These are phyloP conservation scores for Camellia granthamiana DNA, from an alignment of 148 eudicot species.

Conservation along the genomic window DNA sequence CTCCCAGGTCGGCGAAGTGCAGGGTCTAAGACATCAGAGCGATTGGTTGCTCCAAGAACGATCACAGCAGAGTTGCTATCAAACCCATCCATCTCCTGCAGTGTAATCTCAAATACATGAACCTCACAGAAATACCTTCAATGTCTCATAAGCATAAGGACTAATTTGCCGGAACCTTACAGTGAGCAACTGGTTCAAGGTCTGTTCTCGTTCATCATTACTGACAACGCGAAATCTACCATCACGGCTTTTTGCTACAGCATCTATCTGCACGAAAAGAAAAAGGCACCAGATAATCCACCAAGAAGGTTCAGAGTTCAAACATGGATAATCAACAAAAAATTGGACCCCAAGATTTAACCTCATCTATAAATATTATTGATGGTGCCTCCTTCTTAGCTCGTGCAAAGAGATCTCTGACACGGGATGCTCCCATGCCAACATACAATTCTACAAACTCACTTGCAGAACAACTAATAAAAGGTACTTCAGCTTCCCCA, in stretches of 20 bases:
- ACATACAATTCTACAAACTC: conserved; percentile 96
- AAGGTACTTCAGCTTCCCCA: conserved; percentile 98
- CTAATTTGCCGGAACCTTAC: conserved; percentile 31
- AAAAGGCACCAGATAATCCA: conserved; percentile 13
- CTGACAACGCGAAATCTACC: conserved; percentile 84
- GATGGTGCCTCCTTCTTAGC: conserved; percentile 98
- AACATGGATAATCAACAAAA: not conserved
- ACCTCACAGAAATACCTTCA: conserved; percentile 10
- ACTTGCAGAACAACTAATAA: conserved; percentile 97
- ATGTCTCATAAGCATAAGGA: conserved; percentile 4
- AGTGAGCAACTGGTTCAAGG: conserved; percentile 89
- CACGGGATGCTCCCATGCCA: conserved; percentile 99
- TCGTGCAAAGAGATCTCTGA: conserved; percentile 92
- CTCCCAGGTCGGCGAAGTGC: conserved; percentile 97
- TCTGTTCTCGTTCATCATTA: conserved; percentile 97
- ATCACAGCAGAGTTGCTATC: conserved; percentile 96
- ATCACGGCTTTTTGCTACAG: conserved; percentile 97
- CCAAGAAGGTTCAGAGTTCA: not conserved
- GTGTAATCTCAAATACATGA: conserved; percentile 11
- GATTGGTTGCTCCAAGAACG: conserved; percentile 96
- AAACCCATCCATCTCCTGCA: conserved; percentile 99
- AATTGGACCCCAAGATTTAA: conserved; percentile 15
- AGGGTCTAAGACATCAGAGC: conserved; percentile 92
- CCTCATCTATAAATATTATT: conserved; percentile 96
- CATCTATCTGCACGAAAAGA: conserved; percentile 71